Evolutionary conservation across 805 yeast species (phyloP), one percentile per base, ranked within the genome.

Genomic region (Metschnikowia colocasiae): DNA sequence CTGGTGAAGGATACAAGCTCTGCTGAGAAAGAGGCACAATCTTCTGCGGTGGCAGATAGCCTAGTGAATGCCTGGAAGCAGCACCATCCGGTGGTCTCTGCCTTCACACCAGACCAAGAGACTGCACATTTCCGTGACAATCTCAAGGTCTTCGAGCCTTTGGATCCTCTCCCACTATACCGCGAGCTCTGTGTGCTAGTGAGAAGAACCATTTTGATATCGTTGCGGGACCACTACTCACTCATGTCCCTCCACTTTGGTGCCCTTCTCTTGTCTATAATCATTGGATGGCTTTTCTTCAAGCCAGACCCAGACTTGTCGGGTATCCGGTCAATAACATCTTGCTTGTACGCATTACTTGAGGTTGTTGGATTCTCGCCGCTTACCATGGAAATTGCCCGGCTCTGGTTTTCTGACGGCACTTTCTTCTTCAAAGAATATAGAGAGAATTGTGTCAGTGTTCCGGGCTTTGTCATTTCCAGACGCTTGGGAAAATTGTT

Each of bases 271-370:
- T 65, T 86, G 51, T 85, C 89, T 0, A 59, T 80, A 2, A 66
- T 81, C n/a, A 66, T 78, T 35, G 96, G 96, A 0, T 86, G 94
- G 90, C 75, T 88, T 35, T 88, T 83, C 58, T 83, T 65, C 59
- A 78, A 78, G 53, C 90, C 90, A 3, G 78, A 75, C 16, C 73
- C 75, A 2, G 70, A 79, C 10, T 53, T 82, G 30, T 74, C 82
- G 1, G 95, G 95, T 5, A 74, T 86, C 18, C 66, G 95, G 51
- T 75, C 95, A 12, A 60, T 60, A 19, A 71, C 73, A 1, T 71
- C 75, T 1, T 32, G 55, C 13, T 55, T 71, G 18, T 72, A 71
- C 52, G 68, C 67, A 6, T 54, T 68, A 56, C 44, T 72, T 35
- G 76, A 72, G 48, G 61, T 69, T 4, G 53, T 71, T 30, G 76